A percentile compares a stretch with the other conserved stretches of the same genome.
Evolutionary conservation across 2,329 filamentous ascomycete species (phyloP).

Genomic region (Chrysosporium queenslandicum): DNA sequence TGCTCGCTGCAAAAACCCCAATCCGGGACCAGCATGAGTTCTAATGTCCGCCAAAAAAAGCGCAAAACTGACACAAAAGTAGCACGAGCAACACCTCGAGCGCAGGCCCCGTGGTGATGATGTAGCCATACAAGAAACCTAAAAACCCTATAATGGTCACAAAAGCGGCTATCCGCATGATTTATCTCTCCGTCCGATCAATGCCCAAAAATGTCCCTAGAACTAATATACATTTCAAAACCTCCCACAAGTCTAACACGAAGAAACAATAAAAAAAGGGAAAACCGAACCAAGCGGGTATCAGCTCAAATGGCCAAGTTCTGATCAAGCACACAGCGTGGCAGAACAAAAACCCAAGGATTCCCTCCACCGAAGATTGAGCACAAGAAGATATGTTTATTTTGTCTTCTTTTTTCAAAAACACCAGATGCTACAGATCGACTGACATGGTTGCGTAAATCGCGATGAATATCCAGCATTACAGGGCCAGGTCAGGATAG

Average conservation of each 20-base stretch:
- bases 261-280: background rate
- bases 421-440: background rate
- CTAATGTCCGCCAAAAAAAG: no score
- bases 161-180: conserved; percentile 1
- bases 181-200: background rate
- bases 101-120: no score
- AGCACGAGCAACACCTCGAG: no score
- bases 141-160: background rate
- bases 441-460: background rate
- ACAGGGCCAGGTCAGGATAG: no score
- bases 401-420: background rate
- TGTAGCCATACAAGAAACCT: background rate
- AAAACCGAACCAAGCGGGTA: background rate
- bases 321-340: no score
- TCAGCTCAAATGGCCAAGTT: background rate
- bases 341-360: no score
- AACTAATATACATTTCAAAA: background rate
- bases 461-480: background rate
- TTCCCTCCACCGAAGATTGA: no score
- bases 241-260: background rate
- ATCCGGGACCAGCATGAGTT: no score
- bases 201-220: background rate
- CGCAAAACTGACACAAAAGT: no score
- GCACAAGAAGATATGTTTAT: no score
- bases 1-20: no score